These are phyloP conservation scores for Aspergillus quadrilineatus DNA, from an alignment of 2,329 filamentous ascomycete species.

Conservation along the genomic window DNA sequence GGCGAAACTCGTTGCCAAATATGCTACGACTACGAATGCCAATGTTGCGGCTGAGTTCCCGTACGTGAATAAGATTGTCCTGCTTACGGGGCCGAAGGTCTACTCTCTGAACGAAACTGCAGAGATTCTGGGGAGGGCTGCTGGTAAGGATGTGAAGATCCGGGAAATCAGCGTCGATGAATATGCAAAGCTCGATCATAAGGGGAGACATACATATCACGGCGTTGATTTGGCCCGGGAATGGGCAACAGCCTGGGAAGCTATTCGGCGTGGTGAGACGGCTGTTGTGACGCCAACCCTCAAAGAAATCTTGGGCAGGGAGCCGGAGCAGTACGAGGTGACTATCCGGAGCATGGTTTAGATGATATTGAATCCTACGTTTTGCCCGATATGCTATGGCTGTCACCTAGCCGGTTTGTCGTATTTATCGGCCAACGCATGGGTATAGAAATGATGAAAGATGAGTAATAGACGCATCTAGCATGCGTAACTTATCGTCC, in stretches of 20 bases:
- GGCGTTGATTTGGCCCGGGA: conserved; percentile 40
- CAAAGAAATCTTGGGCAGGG: conserved; percentile 42
- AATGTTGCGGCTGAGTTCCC: conserved; percentile 28
- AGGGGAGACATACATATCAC: conserved; percentile 37
- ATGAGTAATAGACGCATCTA: too few species aligned
- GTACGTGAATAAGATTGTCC: conserved; percentile 33
- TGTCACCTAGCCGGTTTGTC: too few species aligned
- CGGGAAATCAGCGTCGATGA: conserved; percentile 43
- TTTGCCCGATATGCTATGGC: too few species aligned
- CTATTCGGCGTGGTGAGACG: conserved; percentile 46
- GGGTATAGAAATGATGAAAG: too few species aligned
- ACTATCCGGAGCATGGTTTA: conserved; percentile 19
- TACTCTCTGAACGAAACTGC: conserved; percentile 38
- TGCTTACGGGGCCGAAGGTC: conserved; percentile 37
- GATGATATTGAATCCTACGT: too few species aligned
- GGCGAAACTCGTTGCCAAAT: conserved; percentile 48
- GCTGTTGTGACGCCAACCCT: conserved; percentile 43
- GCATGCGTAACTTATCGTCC: too few species aligned
- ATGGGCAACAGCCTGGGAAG: conserved; percentile 53
- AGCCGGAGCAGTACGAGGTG: conserved; percentile 45
- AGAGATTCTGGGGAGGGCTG: conserved; percentile 29
- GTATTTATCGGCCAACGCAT: too few species aligned
- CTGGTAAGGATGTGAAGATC: conserved; percentile 33
- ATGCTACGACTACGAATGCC: conserved; percentile 19
- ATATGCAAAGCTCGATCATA: conserved; percentile 41